A percentile compares a stretch with the other conserved stretches of the same genome.
These are phyloP conservation scores for Nidula niveotomentosa DNA, from an alignment of 1,284 basidiomycete genomes.

Conservation along the genomic window DNA sequence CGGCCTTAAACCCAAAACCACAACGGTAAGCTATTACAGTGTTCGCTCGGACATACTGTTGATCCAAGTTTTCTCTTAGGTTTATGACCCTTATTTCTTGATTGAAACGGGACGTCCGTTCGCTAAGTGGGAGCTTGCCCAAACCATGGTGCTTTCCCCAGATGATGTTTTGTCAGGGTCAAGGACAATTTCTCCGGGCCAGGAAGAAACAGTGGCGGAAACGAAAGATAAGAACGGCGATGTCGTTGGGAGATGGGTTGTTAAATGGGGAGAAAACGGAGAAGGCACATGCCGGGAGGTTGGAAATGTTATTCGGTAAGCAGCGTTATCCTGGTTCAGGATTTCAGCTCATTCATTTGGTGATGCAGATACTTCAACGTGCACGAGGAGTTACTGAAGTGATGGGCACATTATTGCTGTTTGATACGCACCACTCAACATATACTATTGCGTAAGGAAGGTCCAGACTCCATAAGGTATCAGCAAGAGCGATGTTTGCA, in stretches of 20 bases:
- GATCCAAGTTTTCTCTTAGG: conserved; percentile 70
- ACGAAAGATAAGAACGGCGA: conserved; percentile 61
- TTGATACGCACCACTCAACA: too few species aligned
- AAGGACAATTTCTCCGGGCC: conserved; percentile 40
- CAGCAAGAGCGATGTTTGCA: too few species aligned
- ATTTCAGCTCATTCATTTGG: too few species aligned
- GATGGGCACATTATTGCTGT: not conserved
- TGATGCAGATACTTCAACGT: conserved; percentile 76
- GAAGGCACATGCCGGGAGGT: conserved; percentile 52
- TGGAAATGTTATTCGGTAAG: conserved; percentile 32
- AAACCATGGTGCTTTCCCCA: conserved; percentile 46
- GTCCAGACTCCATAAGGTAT: too few species aligned
- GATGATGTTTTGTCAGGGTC: not conserved
- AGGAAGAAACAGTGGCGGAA: conserved; percentile 78
- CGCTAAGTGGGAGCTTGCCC: conserved; percentile 79
- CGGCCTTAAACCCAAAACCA: conserved; percentile 54
- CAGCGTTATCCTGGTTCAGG: conserved; percentile 21
- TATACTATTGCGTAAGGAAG: too few species aligned
- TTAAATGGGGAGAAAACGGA: conserved; percentile 31
- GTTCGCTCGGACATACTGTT: conserved; percentile 48
- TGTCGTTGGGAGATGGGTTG: conserved; percentile 40
- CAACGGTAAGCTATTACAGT: conserved; percentile 28
- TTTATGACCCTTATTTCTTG: conserved; percentile 18
- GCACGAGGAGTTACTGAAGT: conserved; percentile 70
- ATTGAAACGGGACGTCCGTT: conserved; percentile 63